Base-by-base conservation (phyloP, 306 rosid species). In the Quillaja saponaria region DNA sequence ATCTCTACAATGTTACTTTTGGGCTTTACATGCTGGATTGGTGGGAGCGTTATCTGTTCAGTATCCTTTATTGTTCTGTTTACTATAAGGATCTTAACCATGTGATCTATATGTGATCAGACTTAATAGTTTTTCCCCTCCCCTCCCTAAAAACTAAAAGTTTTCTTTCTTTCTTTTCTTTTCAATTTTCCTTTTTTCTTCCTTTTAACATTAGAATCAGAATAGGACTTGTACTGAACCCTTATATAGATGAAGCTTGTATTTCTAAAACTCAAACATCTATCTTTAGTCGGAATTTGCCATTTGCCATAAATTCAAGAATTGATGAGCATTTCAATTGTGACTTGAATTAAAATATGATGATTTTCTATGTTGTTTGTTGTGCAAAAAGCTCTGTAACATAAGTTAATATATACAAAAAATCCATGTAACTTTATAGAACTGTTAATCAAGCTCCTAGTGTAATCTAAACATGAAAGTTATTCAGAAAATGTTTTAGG, bases 21-120 rank as follows among this genome's bases (percentile, higher is more conserved):
- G 99, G 99, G 48, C 89, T 92, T 54, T 92, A 71, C 71, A 92
- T 86, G 98, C 55, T 88, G 79, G 98, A 92, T 62, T 82, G 95
- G 94, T 92, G 96, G 98, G 98, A 92, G 82, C 95, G 94, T 51
- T 82, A 66, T 61, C 75, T 87, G 38, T 92, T 92, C 72, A 88
- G 98, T 88, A 88, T 86, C 90, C 94, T 86, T 58, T 68, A 20
- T 73, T 46, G 0, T 55, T 5, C 13, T 10, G 34, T 31, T 18
- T 15, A 9, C 8, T 55, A 12, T 34, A 19, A 14, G 28, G 49
- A 55, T 67, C 65, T 74, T 21, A 42, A 28, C 61, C n/a, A n/a
- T n/a, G 31, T 58, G 52, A 31, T 53, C 66, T 15, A 18, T 16
- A 7, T 37, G 6, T 49, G n/a, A n/a, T n/a, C 2, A 25, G 4